Conservation (phyloP, 2,329 filamentous ascomycete genomes). For the Penicillium crustosum region DNA sequence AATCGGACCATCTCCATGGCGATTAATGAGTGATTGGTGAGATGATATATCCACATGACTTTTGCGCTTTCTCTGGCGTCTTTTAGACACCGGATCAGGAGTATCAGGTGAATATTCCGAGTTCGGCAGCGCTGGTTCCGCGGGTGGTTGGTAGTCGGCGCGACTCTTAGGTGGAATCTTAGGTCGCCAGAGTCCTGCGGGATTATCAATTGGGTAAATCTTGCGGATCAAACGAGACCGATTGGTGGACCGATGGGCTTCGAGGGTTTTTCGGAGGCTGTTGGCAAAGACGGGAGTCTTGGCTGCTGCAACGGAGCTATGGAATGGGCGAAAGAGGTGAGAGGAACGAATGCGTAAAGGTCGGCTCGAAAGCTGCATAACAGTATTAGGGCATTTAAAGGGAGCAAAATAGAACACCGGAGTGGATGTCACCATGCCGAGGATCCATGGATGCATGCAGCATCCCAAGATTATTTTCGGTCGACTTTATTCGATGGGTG, state of each 20-base stretch:
- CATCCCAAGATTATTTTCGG: not conserved
- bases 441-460: constrained; percentile 2
- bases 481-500: not conserved
- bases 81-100: constrained; percentile 2
- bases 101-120: constrained; percentile 2
- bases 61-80: constrained; percentile 7
- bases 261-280: constrained; percentile 41
- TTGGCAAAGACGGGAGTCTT: constrained; percentile 31
- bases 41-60: not conserved
- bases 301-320: constrained; percentile 6
- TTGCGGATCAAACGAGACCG: constrained; percentile 38
- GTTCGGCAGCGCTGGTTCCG: not conserved
- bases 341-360: constrained; percentile 2
- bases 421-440: constrained; percentile 11
- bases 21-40: not conserved
- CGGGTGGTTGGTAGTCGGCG: constrained; percentile 13
- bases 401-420: constrained; percentile 12
- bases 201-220: constrained; percentile 19
- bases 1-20: constrained; percentile 3
- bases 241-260: constrained; percentile 44
- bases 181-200: constrained; percentile 19
- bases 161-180: constrained; percentile 18
- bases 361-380: constrained; percentile 25
- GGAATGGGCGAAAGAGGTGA: constrained; percentile 17
- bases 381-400: constrained; percentile 20